phyloP scores from a whole-genome alignment of 202 grass and related monocot species.

The Hordeum pubiflorum region DNA sequence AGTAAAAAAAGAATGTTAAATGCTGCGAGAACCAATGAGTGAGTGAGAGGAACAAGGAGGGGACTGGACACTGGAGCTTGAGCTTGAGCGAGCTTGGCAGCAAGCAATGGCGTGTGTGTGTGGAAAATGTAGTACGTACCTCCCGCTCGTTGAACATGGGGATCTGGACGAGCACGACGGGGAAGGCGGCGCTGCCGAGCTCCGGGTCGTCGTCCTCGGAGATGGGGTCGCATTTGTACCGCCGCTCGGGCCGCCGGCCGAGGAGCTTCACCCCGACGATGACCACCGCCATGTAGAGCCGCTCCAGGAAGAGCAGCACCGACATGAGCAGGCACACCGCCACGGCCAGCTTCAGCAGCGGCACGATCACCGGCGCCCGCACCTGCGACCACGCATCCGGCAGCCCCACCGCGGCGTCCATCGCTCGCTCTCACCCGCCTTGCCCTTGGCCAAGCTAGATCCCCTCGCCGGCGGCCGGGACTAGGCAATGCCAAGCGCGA shows the following conservation, averaged over 20 bases:
- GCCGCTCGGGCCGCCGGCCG: conserved; percentile 37
- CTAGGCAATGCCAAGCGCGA: neutral
- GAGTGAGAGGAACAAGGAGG: neutral
- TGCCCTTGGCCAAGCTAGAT: neutral
- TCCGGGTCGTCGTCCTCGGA: conserved; percentile 62
- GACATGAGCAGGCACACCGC: conserved; percentile 73
- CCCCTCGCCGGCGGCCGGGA: neutral
- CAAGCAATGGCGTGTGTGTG: neutral
- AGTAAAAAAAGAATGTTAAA: neutral
- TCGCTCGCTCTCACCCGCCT: neutral
- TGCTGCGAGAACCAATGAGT: neutral
- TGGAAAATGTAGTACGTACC: neutral
- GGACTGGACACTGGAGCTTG: neutral
- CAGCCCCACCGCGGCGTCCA: conserved; percentile 38
- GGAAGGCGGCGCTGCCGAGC: conserved; percentile 76
- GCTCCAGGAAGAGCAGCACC: conserved; percentile 72
- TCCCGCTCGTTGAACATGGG: conserved; percentile 97
- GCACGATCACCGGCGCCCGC: conserved; percentile 80
- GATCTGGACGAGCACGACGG: conserved; percentile 89
- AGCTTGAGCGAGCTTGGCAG: neutral
- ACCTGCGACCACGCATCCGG: conserved; percentile 90
- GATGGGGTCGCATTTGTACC: conserved; percentile 66
- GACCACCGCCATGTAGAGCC: conserved; percentile 87
- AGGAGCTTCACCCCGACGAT: conserved; percentile 53
- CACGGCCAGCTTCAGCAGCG: conserved; percentile 55